Evolutionary conservation across 306 rosid genomes (phyloP).

Genomic region (Glycine tomentella): DNA sequence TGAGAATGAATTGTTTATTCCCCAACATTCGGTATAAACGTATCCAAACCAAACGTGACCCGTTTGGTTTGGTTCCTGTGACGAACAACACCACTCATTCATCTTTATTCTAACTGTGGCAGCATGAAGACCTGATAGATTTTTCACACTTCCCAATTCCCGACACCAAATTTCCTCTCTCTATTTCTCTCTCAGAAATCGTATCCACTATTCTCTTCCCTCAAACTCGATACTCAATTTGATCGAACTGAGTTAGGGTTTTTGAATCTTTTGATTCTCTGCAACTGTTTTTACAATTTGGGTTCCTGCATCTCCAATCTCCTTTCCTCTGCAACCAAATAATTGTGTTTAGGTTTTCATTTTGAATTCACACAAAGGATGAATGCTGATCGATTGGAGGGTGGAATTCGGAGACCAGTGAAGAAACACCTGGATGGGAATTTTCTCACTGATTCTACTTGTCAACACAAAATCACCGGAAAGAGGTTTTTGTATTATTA

Average conservation of each 20-base stretch:
- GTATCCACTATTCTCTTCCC: background rate
- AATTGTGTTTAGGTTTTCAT: background rate
- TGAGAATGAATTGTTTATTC: background rate
- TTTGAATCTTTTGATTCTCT: background rate
- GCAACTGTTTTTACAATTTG: too few species aligned
- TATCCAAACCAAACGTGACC: too few species aligned
- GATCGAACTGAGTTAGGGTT: slow-evolving; percentile 7
- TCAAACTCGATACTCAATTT: background rate
- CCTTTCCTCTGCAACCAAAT: background rate
- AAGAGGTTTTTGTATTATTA: background rate
- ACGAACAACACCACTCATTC: too few species aligned
- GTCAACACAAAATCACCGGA: slow-evolving; percentile 58
- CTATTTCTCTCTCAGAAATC: background rate
- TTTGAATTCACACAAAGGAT: slow-evolving; percentile 36
- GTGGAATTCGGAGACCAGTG: slow-evolving; percentile 60
- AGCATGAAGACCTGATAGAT: background rate
- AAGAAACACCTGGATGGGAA: slow-evolving; percentile 74
- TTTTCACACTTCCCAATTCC: background rate
- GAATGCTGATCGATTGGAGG: slow-evolving; percentile 80
- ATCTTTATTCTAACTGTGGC: background rate
- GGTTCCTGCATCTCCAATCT: too few species aligned
- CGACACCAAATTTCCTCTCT: background rate
- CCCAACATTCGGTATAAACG: background rate
- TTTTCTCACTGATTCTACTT: slow-evolving; percentile 46
- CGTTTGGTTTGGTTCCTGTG: too few species aligned